These are phyloP conservation scores for Phytophthora rubi DNA, from an alignment of 352 stramenopile species.

Conservation along the genomic window DNA sequence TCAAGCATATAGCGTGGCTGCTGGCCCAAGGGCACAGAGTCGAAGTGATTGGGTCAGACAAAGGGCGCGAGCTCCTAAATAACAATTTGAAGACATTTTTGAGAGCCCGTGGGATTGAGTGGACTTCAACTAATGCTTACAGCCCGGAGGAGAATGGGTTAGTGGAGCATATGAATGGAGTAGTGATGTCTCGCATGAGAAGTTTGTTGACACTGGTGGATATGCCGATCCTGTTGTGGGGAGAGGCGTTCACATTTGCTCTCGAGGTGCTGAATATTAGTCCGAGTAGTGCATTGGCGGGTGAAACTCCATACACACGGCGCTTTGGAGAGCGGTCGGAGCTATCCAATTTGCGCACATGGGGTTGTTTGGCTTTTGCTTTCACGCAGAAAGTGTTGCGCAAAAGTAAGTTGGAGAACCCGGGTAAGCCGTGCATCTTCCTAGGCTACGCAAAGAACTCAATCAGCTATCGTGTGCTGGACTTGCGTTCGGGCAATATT, in stretches of 20 bases:
- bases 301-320: constrained; percentile 12
- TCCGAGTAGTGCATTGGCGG: not conserved
- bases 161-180: not conserved
- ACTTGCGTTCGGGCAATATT: constrained; percentile 1
- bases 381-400: constrained; percentile 15
- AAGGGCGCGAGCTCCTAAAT: not conserved
- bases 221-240: not conserved
- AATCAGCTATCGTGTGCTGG: constrained; percentile 8
- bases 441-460: constrained; percentile 11
- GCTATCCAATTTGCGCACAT: not conserved
- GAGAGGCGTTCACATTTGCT: not conserved
- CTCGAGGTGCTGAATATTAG: not conserved
- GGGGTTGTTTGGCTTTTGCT: not conserved
- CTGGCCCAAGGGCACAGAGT: not conserved
- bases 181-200: not conserved
- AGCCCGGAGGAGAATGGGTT: not conserved
- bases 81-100: not conserved
- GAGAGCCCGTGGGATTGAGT: not conserved
- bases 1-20: not conserved
- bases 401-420: constrained; percentile 15
- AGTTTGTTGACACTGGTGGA: not conserved
- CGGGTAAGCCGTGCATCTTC: constrained; percentile 3
- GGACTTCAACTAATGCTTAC: not conserved
- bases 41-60: not conserved
- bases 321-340: constrained; percentile 9